Conservation (phyloP, 2,329 filamentous ascomycete species). For the Huntiella decipiens region DNA sequence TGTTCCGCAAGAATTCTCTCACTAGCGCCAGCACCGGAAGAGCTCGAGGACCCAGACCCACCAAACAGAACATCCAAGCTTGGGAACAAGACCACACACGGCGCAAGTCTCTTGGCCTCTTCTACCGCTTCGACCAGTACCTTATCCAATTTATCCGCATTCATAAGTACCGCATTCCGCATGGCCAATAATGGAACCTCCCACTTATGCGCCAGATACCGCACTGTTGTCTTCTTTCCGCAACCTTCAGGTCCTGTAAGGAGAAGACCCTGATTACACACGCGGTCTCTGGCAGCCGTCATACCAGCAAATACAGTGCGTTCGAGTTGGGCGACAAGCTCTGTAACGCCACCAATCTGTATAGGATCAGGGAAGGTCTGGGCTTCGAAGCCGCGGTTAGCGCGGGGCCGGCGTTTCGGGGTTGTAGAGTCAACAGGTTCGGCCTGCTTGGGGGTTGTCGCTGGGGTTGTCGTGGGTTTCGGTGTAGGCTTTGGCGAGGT, state of each 20-base stretch:
- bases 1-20: conserved; percentile 43
- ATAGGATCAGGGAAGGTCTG: conserved; percentile 14
- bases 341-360: conserved; percentile 17
- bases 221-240: conserved; percentile 61
- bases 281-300: conserved; percentile 5
- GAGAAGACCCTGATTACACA: conserved; percentile 35
- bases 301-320: conserved; percentile 8
- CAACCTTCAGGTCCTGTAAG: conserved; percentile 65
- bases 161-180: conserved; percentile 18
- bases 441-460: neutral
- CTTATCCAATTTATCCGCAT: conserved; percentile 23
- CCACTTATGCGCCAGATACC: conserved; percentile 52
- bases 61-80: conserved; percentile 48
- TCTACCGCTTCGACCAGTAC: conserved; percentile 28
- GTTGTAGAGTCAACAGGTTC: conserved; percentile 11
- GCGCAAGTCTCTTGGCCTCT: conserved; percentile 67
- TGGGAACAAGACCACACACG: conserved; percentile 80
- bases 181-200: conserved; percentile 53
- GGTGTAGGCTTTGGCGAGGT: conserved; percentile 11
- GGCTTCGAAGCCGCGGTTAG: conserved; percentile 17
- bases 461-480: neutral
- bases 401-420: conserved; percentile 17
- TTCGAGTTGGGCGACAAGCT: conserved; percentile 12
- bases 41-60: neutral
- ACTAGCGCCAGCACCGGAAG: conserved; percentile 27